Evolutionary conservation across 805 yeast genomes (phyloP).

Genomic region (Jamesozyma hellenica): DNA sequence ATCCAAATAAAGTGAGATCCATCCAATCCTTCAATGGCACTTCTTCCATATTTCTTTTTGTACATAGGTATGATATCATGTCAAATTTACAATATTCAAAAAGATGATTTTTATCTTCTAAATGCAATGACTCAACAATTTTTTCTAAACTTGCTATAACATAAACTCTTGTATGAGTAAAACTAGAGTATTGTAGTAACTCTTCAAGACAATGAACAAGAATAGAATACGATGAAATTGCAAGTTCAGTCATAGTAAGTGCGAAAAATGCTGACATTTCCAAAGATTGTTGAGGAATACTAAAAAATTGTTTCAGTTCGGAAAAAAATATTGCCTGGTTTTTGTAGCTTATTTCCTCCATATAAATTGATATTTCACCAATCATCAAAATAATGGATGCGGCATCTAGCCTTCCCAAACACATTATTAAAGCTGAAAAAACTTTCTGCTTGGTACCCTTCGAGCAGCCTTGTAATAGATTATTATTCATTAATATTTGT

Average conservation of each 20-base stretch:
- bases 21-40: conserved; percentile 3
- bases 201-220: conserved; percentile 12
- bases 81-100: conserved; percentile 20
- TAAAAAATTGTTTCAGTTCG: conserved; percentile 19
- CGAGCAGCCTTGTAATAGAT: conserved; percentile 13
- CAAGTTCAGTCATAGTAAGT: conserved; percentile 12
- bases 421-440: conserved; percentile 14
- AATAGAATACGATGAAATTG: conserved; percentile 16
- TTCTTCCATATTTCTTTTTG: background rate
- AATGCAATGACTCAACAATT: conserved; percentile 3
- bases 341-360: conserved; percentile 16
- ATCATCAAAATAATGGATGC: conserved; percentile 6
- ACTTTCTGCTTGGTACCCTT: conserved; percentile 24
- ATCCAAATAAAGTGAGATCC: conserved; percentile 17
- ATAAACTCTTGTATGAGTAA: conserved; percentile 16
- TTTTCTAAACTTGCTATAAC: conserved; percentile 6
- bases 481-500: conserved; percentile 20
- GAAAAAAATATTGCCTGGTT: conserved; percentile 24
- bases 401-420: conserved; percentile 12
- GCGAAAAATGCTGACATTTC: conserved; percentile 24
- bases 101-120: conserved; percentile 6
- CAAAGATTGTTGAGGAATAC: conserved; percentile 15
- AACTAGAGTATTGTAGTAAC: conserved; percentile 6
- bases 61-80: conserved; percentile 14
- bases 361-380: conserved; percentile 10